These are phyloP conservation scores for Apophysomyces elegans DNA, from an alignment of 371 early-diverging fungal genomes.

Conservation along the genomic window DNA sequence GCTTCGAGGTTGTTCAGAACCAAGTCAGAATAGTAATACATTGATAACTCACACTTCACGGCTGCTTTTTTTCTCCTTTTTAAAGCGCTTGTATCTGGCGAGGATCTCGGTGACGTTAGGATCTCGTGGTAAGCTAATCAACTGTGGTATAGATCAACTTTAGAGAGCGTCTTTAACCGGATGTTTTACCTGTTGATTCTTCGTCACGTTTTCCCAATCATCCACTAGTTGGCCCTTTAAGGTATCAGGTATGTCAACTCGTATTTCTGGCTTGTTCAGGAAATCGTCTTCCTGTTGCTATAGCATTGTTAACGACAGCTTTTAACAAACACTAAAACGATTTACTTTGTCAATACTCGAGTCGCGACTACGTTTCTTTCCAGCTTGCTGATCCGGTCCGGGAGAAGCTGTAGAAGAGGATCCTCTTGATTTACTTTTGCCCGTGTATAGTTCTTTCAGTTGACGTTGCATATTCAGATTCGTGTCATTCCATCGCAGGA, in stretches of 20 bases:
- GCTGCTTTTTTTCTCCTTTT: slow-evolving; percentile 45
- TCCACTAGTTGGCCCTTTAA: slow-evolving; percentile 89
- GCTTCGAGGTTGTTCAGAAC: slow-evolving; percentile 5
- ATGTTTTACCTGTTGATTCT: slow-evolving; percentile 73
- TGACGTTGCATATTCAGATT: slow-evolving; percentile 83
- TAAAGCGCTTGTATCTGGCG: slow-evolving; percentile 60
- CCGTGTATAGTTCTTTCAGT: slow-evolving; percentile 59
- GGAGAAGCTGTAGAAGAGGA: slow-evolving; percentile 10
- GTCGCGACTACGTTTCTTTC: slow-evolving; percentile 21
- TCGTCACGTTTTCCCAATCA: slow-evolving; percentile 95
- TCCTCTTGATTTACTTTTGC: slow-evolving; percentile 15
- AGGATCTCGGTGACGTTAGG: slow-evolving; percentile 67
- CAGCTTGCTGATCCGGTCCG: not conserved
- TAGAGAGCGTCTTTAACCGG: too few relatives aligned
- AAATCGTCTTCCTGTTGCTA: slow-evolving; percentile 58
- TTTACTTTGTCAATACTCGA: slow-evolving; percentile 20
- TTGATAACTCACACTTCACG: slow-evolving; percentile 31
- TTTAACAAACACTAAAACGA: not conserved
- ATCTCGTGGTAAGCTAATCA: slow-evolving; percentile 56
- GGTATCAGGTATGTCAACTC: slow-evolving; percentile 87
- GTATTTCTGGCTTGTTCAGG: slow-evolving; percentile 80
- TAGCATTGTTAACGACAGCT: not conserved
- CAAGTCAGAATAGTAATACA: not conserved
- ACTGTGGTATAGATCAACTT: slow-evolving; percentile 31
- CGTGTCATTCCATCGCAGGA: slow-evolving; percentile 81